Conservation (phyloP, 2,329 filamentous ascomycete species). For the Aureobasidium lini region DNA sequence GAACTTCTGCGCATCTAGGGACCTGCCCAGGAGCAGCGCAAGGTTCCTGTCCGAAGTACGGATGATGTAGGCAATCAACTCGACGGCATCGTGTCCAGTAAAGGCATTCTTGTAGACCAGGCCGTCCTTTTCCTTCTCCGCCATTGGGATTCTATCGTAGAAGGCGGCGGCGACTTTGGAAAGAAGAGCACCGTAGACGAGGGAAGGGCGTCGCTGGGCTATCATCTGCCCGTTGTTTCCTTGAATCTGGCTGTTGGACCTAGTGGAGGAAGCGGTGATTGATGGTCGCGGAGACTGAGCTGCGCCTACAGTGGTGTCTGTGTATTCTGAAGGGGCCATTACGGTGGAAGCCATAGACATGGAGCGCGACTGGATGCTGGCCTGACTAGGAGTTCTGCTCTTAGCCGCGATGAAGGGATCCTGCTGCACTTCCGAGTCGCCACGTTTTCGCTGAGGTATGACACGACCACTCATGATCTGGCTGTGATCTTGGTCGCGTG, state of each 20-base stretch:
- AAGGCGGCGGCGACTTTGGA: slow-evolving; percentile 93
- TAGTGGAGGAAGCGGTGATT: slow-evolving; percentile 18
- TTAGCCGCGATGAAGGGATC: slow-evolving; percentile 10
- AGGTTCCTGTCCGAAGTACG: slow-evolving; percentile 93
- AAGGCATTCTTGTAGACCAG: slow-evolving; percentile 96
- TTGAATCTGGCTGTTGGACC: slow-evolving; percentile 33
- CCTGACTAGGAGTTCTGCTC: slow-evolving; percentile 25
- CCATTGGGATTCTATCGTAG: slow-evolving; percentile 74
- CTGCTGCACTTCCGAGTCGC: slow-evolving; percentile 39
- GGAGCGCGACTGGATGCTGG: slow-evolving; percentile 50
- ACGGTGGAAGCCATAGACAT: slow-evolving; percentile 93
- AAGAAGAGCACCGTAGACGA: slow-evolving; percentile 88
- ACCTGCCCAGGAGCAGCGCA: slow-evolving; percentile 80
- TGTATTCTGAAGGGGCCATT: slow-evolving; percentile 44
- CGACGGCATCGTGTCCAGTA: slow-evolving; percentile 89
- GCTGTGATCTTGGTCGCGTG: slow-evolving; percentile 65
- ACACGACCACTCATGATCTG: slow-evolving; percentile 91
- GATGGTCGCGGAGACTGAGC: slow-evolving; percentile 23
- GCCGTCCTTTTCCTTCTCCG: slow-evolving; percentile 91
- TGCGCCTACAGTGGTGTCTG: slow-evolving; percentile 16
- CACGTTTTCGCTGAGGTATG: slow-evolving; percentile 58
- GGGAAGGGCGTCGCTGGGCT: slow-evolving; percentile 62
- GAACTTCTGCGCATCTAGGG: slow-evolving; percentile 94
- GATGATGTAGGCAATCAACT: slow-evolving; percentile 93
- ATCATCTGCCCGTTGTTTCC: slow-evolving; percentile 36